These are phyloP conservation scores for Eragrostis tef DNA, from an alignment of 202 grass and related monocot species.

Conservation along the genomic window DNA sequence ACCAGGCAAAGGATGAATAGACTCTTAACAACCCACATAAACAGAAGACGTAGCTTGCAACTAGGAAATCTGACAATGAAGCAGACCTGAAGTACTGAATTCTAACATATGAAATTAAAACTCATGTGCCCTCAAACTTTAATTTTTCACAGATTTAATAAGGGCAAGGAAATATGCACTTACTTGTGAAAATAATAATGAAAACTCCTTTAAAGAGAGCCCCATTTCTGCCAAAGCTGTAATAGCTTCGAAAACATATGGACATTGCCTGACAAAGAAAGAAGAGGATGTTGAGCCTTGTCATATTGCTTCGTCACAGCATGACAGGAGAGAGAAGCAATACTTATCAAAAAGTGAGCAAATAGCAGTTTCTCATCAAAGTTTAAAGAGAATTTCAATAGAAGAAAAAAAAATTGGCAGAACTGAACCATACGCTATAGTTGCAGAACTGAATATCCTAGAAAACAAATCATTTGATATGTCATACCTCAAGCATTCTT, in stretches of 20 bases:
- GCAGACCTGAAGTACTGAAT: background rate
- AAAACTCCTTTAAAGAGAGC: slow-evolving; percentile 86
- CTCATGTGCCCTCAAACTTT: too few species aligned
- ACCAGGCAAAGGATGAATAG: slow-evolving; percentile 1
- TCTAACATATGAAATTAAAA: slow-evolving; percentile 10
- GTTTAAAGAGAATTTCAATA: slow-evolving; percentile 14
- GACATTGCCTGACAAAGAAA: slow-evolving; percentile 66
- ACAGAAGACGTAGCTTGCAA: background rate
- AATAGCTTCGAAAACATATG: slow-evolving; percentile 90
- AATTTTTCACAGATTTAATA: slow-evolving; percentile 37
- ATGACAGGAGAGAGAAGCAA: slow-evolving; percentile 12
- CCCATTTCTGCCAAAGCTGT: slow-evolving; percentile 91
- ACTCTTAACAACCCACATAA: background rate
- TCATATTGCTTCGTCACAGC: slow-evolving; percentile 32
- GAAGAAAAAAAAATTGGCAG: slow-evolving; percentile 1
- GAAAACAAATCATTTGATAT: slow-evolving; percentile 40
- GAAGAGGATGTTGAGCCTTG: slow-evolving; percentile 30
- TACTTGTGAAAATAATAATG: slow-evolving; percentile 84
- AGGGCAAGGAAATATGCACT: slow-evolving; percentile 35
- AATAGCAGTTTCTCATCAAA: background rate
- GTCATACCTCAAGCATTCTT: slow-evolving; percentile 88
- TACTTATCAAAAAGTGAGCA: background rate
- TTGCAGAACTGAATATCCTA: slow-evolving; percentile 31
- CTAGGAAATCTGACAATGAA: slow-evolving; percentile 5
- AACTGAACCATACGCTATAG: background rate